Base-by-base conservation (phyloP, 2,329 filamentous ascomycete species). In the Didymella arachidicola region DNA sequence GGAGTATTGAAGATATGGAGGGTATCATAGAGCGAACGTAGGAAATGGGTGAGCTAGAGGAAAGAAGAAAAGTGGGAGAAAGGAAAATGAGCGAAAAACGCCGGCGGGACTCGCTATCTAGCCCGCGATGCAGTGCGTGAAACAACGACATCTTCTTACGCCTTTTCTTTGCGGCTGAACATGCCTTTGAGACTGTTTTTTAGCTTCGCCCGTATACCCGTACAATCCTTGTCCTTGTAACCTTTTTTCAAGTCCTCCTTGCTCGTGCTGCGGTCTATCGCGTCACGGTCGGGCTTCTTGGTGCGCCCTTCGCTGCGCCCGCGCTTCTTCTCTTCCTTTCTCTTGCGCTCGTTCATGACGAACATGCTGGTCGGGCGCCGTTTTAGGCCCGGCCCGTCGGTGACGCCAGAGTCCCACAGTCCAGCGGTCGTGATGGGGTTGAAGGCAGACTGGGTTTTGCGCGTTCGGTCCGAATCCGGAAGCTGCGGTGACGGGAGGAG, bases 361-460 rank as follows among this genome's bases (percentile, higher is more conserved):
- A 73, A 68, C 66, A 76, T 66, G 61, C 74, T 75, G 1, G 72
- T 75, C 2, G 73, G 72, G 18, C 72, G 65, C 16, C 55, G 59
- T 51, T 71, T 73, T n/a, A 73, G 48, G 1, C 69, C 63, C 2
- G 65, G 60, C 10, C 67, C 67, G 7, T 75, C 71, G 0, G 62
- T 59, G 8, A 75, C 68, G 1, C 72, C 73, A 1, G 72, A 77
- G 46, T 76, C 74, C 74, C 74, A 77, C 42, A 77, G 47, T 5
- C 74, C 72, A 7, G 71, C 66, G n/a, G 74, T 76, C 0, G 67
- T 70, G 16, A 75, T 60, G 4, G 74, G 73, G 30, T 74, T 67
- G 60, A 71, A 74, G 0, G 72, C 70, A 2, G 72, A 76, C 29
- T 72, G 66, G 2, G 68, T 65, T 43, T 74, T 75, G 14, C 60